Conservation (phyloP, 2,329 filamentous ascomycete species). For the Talaromyces sp. region DNA sequence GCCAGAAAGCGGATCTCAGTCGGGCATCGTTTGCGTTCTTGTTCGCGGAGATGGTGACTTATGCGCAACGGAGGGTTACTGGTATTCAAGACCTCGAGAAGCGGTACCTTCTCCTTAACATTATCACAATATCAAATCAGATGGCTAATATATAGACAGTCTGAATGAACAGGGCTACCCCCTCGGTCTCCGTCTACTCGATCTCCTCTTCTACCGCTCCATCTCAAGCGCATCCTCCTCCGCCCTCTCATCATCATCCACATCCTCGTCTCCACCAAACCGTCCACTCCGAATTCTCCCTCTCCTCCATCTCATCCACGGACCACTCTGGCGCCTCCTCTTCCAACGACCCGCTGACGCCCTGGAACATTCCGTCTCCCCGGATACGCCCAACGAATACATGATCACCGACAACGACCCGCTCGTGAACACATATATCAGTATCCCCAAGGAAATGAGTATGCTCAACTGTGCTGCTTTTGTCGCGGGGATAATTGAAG, state of each 20-base stretch:
- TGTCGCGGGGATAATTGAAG: constrained; percentile 92
- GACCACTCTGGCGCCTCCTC: constrained; percentile 85
- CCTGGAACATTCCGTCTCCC: constrained; percentile 80
- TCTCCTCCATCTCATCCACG: constrained; percentile 92
- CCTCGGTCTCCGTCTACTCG: constrained; percentile 88
- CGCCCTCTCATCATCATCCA: constrained; percentile 73
- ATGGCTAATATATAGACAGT: constrained; percentile 44
- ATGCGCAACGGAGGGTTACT: constrained; percentile 85
- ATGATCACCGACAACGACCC: constrained; percentile 99
- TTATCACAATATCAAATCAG: not conserved
- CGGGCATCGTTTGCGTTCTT: constrained; percentile 93
- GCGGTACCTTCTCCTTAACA: constrained; percentile 53
- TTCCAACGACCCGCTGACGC: constrained; percentile 89
- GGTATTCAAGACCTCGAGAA: constrained; percentile 93
- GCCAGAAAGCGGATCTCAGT: constrained; percentile 82
- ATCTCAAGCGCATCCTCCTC: constrained; percentile 77
- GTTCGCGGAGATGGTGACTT: constrained; percentile 94
- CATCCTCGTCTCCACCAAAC: constrained; percentile 63
- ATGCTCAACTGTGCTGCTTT: constrained; percentile 95
- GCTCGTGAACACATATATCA: constrained; percentile 89
- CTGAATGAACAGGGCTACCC: constrained; percentile 90
- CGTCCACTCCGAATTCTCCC: constrained; percentile 85
- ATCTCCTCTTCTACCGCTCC: constrained; percentile 85
- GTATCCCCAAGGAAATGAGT: constrained; percentile 90
- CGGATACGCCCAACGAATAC: constrained; percentile 86